These are phyloP conservation scores for Venturia pyrina DNA, from an alignment of 2,329 filamentous ascomycete genomes.

Conservation along the genomic window DNA sequence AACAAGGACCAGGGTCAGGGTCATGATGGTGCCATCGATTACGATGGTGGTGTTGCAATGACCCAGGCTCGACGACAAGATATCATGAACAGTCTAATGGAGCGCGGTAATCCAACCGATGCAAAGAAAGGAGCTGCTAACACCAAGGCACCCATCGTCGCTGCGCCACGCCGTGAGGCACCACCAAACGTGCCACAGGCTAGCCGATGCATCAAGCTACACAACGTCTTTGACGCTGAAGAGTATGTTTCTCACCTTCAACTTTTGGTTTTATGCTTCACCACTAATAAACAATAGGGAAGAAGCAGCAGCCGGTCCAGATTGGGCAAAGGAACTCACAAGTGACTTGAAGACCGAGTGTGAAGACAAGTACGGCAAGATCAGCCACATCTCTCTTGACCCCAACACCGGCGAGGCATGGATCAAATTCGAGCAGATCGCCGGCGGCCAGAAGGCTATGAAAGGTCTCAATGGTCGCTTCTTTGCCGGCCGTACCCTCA, in stretches of 20 bases:
- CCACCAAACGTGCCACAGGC: conserved; percentile 85
- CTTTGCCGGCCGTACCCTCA: conserved; percentile 88
- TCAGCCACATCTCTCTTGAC: conserved; percentile 94
- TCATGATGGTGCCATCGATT: conserved; percentile 88
- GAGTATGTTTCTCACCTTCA: conserved; percentile 54
- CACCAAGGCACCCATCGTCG: conserved; percentile 37
- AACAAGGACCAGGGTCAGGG: conserved; percentile 81
- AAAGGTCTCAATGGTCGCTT: conserved; percentile 94
- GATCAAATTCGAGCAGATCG: conserved; percentile 93
- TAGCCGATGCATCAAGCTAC: conserved; percentile 84
- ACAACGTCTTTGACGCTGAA: conserved; percentile 88
- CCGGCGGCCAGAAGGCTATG: conserved; percentile 93
- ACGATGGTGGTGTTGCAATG: conserved; percentile 97
- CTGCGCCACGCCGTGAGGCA: conserved; percentile 45
- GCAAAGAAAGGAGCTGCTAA: conserved; percentile 58
- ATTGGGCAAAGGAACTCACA: conserved; percentile 88
- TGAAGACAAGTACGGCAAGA: conserved; percentile 89
- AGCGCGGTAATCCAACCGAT: conserved; percentile 65
- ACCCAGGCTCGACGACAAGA: conserved; percentile 98
- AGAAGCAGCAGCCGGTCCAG: conserved; percentile 74
- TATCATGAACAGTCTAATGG: conserved; percentile 95
- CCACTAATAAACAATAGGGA: conserved; percentile 46
- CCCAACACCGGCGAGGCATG: conserved; percentile 95
- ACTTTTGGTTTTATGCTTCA: neutral
- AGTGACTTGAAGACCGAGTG: conserved; percentile 89